Conservation (phyloP, 2,329 filamentous ascomycete species). For the Fusarium tupiense region DNA sequence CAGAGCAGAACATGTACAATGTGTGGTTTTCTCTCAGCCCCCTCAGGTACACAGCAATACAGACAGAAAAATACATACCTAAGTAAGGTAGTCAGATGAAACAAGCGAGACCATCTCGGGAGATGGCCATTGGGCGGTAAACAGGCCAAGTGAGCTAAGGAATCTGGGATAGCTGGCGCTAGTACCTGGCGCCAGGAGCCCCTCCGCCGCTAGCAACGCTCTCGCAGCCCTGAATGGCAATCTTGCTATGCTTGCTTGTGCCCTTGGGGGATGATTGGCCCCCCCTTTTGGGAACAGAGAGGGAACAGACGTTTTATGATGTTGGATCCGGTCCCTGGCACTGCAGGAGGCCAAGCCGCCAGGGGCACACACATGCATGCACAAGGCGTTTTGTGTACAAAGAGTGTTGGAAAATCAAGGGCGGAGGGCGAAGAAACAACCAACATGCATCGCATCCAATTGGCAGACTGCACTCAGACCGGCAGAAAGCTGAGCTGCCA, state of each 20-base stretch:
- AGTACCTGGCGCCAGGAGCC: slow-evolving; percentile 28
- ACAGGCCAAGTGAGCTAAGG: neutral
- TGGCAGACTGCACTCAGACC: neutral
- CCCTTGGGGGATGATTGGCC: slow-evolving; percentile 25
- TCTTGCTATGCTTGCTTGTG: neutral
- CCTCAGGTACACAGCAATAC: slow-evolving; percentile 6
- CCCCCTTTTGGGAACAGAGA: slow-evolving; percentile 26
- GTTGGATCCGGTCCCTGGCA: slow-evolving; percentile 9
- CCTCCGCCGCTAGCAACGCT: slow-evolving; percentile 25
- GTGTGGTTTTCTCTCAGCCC: slow-evolving; percentile 3
- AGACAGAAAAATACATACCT: neutral
- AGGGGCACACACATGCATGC: slow-evolving; percentile 3
- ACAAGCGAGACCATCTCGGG: slow-evolving; percentile 21
- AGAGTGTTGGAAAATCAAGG: neutral
- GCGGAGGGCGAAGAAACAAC: neutral
- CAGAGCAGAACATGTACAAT: slow-evolving; percentile 15
- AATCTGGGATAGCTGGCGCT: slow-evolving; percentile 4
- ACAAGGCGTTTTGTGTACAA: slow-evolving; percentile 5
- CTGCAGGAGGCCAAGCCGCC: slow-evolving; percentile 9
- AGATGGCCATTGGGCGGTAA: slow-evolving; percentile 20
- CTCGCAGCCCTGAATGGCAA: slow-evolving; percentile 21
- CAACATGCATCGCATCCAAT: neutral
- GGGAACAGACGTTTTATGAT: slow-evolving; percentile 16
- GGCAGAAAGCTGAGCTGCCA: neutral
- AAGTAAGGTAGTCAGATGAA: slow-evolving; percentile 19